Evolutionary conservation across 1,284 basidiomycete genomes (phyloP).

Genomic region (Coniferiporia weirii): DNA sequence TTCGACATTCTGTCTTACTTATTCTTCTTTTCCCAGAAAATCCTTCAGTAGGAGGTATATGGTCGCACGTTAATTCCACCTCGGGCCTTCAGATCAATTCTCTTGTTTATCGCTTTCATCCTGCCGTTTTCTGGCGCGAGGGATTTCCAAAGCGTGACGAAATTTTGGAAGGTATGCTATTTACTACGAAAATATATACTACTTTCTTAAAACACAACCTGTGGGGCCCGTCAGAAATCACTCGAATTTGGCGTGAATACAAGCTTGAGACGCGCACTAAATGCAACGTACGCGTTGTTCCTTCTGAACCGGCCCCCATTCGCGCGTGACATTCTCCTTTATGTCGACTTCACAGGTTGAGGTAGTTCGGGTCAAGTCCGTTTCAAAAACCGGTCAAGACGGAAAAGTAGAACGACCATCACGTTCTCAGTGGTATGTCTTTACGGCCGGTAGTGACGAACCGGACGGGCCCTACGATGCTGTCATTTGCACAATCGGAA

Average conservation of each 20-base stretch:
- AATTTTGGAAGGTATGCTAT: constrained; percentile 40
- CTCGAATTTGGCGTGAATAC: constrained; percentile 50
- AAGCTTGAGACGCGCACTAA: constrained; percentile 45
- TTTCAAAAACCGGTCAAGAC: constrained; percentile 22
- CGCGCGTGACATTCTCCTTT: not conserved
- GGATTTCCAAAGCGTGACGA: constrained; percentile 53
- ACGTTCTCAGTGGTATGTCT: constrained; percentile 46
- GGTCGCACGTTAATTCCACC: constrained; percentile 56
- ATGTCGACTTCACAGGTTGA: constrained; percentile 25
- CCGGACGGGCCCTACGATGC: constrained; percentile 50
- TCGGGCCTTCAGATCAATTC: constrained; percentile 60
- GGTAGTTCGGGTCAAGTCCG: constrained; percentile 23
- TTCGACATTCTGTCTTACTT: not conserved
- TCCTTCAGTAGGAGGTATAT: constrained; percentile 47
- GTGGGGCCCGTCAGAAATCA: constrained; percentile 35
- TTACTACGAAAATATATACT: not conserved
- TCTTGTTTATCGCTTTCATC: constrained; percentile 39
- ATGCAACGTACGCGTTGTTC: constrained; percentile 33
- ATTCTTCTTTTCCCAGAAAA: constrained; percentile 17
- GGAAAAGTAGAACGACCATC: constrained; percentile 23
- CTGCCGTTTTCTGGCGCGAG: constrained; percentile 25
- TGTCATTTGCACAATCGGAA: constrained; percentile 52
- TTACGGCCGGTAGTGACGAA: constrained; percentile 37
- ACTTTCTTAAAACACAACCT: not conserved
- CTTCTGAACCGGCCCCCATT: not conserved